phyloP scores from a whole-genome alignment of 352 stramenopile genomes.

The Phytophthora crassamura region DNA sequence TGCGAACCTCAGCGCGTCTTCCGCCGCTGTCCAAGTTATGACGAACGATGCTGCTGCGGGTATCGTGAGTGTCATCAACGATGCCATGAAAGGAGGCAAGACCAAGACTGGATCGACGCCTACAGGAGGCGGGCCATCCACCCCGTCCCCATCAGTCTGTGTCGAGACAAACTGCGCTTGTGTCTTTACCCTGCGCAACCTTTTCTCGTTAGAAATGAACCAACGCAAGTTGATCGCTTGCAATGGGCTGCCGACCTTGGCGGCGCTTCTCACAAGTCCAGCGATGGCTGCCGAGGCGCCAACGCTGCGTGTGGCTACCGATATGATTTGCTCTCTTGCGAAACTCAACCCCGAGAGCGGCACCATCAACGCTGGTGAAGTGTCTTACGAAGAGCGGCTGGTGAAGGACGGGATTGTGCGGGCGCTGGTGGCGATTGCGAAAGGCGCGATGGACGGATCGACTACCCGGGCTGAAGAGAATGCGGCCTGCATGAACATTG shows the following conservation, averaged over 20 bases:
- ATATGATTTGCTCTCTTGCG: conserved; percentile 74
- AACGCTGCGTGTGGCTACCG: conserved; percentile 60
- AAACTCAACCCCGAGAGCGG: conserved; percentile 43
- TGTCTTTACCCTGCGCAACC: conserved; percentile 77
- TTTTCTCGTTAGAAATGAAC: conserved; percentile 67
- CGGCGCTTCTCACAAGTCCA: conserved; percentile 53
- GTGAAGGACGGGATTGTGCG: conserved; percentile 78
- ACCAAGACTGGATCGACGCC: conserved; percentile 21
- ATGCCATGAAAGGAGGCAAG: conserved; percentile 74
- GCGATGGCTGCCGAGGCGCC: conserved; percentile 55
- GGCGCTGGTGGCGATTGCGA: conserved; percentile 67
- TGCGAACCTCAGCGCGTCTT: conserved; percentile 65
- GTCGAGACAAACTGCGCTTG: conserved; percentile 62
- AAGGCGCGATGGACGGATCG: conserved; percentile 39
- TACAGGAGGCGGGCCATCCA: conserved; percentile 2
- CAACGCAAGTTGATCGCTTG: conserved; percentile 67
- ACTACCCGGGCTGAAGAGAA: conserved; percentile 40
- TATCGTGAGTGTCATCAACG: conserved; percentile 63
- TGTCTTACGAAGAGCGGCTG: conserved; percentile 64
- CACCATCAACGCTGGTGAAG: conserved; percentile 9
- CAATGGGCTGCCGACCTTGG: conserved; percentile 71
- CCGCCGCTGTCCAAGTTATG: conserved; percentile 67
- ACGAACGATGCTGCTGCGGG: conserved; percentile 47
- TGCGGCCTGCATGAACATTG: conserved; percentile 61
- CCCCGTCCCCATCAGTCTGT: conserved; percentile 30